Conservation (phyloP, 306 rosid genomes). For the Cercis canadensis region DNA sequence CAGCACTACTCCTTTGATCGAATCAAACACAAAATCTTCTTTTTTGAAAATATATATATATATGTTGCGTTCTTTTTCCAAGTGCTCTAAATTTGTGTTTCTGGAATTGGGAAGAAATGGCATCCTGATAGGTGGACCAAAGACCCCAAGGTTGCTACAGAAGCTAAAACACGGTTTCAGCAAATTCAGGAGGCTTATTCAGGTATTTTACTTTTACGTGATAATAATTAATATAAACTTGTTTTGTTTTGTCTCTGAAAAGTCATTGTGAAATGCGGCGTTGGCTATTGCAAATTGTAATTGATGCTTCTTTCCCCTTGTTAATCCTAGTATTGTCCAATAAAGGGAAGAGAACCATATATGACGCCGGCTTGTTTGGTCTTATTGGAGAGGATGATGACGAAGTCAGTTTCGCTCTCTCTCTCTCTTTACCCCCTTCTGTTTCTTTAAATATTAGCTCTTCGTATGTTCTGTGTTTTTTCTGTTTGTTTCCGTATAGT, state of each 20-base stretch:
- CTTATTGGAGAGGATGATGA: conserved; percentile 49
- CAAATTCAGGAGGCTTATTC: conserved; percentile 56
- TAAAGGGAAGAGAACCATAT: conserved; percentile 46
- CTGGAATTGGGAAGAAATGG: conserved; percentile 39
- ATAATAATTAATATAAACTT: no score
- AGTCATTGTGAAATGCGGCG: background rate
- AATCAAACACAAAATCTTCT: background rate
- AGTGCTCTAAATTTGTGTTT: conserved; percentile 10
- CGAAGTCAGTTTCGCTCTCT: conserved; percentile 30
- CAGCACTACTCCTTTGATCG: no score
- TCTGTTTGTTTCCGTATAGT: background rate
- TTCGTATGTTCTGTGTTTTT: background rate
- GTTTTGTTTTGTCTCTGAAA: background rate
- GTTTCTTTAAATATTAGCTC: no score
- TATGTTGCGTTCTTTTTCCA: background rate
- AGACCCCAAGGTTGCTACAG: conserved; percentile 40
- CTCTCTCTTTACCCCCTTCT: background rate
- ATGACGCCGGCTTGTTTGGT: conserved; percentile 56
- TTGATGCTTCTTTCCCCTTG: background rate
- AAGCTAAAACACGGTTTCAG: conserved; percentile 50
- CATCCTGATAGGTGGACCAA: conserved; percentile 50
- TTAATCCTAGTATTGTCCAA: conserved; percentile 45
- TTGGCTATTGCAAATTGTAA: background rate
- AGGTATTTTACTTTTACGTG: conserved; percentile 35
- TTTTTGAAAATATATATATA: background rate